These are phyloP conservation scores for Obelidium mucronatum DNA, from an alignment of 192 early-diverging fungal genomes.

Conservation along the genomic window DNA sequence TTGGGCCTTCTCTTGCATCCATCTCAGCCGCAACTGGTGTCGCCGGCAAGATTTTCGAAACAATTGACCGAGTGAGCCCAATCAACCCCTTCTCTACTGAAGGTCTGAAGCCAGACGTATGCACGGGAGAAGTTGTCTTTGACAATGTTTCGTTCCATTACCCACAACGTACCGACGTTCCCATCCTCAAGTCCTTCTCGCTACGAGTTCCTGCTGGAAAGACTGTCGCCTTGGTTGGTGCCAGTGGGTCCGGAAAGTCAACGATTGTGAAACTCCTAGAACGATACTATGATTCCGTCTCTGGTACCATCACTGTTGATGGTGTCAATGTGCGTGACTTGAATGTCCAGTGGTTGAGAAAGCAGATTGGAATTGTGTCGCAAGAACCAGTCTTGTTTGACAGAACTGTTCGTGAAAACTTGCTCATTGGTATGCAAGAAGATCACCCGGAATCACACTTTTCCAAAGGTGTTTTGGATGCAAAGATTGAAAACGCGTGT, in stretches of 20 bases:
- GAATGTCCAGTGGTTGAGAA: slow-evolving; percentile 82
- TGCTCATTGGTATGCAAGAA: slow-evolving; percentile 72
- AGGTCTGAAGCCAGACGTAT: slow-evolving; percentile 43
- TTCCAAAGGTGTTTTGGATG: slow-evolving; percentile 48
- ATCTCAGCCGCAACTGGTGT: slow-evolving; percentile 51
- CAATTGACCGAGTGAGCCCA: slow-evolving; percentile 54
- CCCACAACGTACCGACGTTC: slow-evolving; percentile 67
- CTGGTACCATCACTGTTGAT: slow-evolving; percentile 78
- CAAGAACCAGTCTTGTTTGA: slow-evolving; percentile 91
- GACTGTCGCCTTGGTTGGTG: slow-evolving; percentile 88
- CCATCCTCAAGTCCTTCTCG: slow-evolving; percentile 61
- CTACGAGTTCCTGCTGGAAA: slow-evolving; percentile 68
- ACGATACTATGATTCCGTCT: slow-evolving; percentile 54
- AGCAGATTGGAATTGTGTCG: slow-evolving; percentile 87
- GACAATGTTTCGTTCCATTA: slow-evolving; percentile 61
- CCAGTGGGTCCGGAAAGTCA: slow-evolving; percentile 77
- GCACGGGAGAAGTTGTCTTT: slow-evolving; percentile 54
- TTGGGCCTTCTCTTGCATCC: slow-evolving; percentile 47
- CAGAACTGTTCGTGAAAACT: slow-evolving; percentile 82
- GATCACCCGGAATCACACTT: slow-evolving; percentile 63
- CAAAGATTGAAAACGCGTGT: slow-evolving; percentile 53
- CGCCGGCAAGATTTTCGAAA: slow-evolving; percentile 56
- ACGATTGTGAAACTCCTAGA: slow-evolving; percentile 71
- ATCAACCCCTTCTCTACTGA: slow-evolving; percentile 49
- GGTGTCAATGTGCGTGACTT: slow-evolving; percentile 77